Evolutionary conservation across 306 rosid genomes (phyloP), one percentile per base, ranked within the genome.

Genomic region (Lupinus albus): DNA sequence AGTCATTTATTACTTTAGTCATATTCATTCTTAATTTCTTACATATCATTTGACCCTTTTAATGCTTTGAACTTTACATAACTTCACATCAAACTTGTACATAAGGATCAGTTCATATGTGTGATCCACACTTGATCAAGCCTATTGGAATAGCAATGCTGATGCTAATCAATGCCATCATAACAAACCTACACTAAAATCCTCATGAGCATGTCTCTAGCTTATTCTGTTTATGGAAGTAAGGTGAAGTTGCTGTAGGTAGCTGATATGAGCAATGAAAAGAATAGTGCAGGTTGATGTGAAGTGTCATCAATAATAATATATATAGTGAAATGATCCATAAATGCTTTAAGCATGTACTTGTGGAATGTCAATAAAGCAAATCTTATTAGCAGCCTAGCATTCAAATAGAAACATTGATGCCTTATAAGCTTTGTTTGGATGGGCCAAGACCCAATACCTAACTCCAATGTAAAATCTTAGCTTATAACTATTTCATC

Each of bases 271-370:
- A 44, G 44, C 42, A 64, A 54, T 8, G 8, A 25, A 2, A 3
- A 25, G 18, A 20, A 11, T 67, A n/a, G 62, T 20, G 14, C 41
- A 33, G 44, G 46, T 68, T 66, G 32, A 57, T 47, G 33, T 57
- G 52, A 54, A 73, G 48, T 25, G 2, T 25, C 4, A 25, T 25
- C 30, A 25, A 2, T 25, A 25, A 1, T 25, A 25, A 25, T 25
- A 25, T 25, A 0, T 2, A 25, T 25, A 25, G 30, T 25, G 30
- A 25, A 25, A 25, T 3, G 30, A 25, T 25, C 30, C 30, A 25
- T 25, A 25, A 25, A 25, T 3, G 30, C 4, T 25, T 25, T 25
- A 25, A 25, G 30, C 30, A 25, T 25, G 30, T 25, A 3, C 30
- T 25, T 25, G 30, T 25, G 30, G 30, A 2, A 9, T 39, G 45